A percentile compares a stretch with the other conserved stretches of the same genome.
Conservation (phyloP, 2,329 filamentous ascomycete species). For the Penicillium aurantiogriseum region DNA sequence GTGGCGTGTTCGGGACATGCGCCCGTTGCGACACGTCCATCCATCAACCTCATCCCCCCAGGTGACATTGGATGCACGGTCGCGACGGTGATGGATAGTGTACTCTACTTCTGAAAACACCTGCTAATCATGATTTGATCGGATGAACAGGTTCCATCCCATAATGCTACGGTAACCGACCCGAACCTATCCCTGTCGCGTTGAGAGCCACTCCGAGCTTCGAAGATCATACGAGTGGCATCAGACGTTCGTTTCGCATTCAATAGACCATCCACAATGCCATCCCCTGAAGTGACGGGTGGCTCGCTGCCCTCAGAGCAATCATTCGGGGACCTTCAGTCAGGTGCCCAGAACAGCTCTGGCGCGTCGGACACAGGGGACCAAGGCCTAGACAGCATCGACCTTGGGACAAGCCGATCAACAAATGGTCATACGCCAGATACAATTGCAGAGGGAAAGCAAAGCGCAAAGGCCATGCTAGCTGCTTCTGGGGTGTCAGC, state of each 20-base stretch:
- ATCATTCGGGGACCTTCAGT: constrained; percentile 24
- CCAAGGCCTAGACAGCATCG: constrained; percentile 23
- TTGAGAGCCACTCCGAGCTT: constrained; percentile 24
- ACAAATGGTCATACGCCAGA: constrained; percentile 36
- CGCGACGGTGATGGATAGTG: constrained; percentile 9
- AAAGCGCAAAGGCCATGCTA: constrained; percentile 59
- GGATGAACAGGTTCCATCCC: constrained; percentile 13
- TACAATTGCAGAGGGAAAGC: constrained; percentile 58
- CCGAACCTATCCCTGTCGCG: constrained; percentile 24
- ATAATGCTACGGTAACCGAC: constrained; percentile 35
- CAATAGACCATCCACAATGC: constrained; percentile 28
- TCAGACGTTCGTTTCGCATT: constrained; percentile 12
- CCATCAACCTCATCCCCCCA: constrained; percentile 8
- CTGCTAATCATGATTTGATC: constrained; percentile 10
- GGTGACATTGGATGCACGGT: constrained; percentile 10
- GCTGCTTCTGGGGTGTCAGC: constrained; percentile 48
- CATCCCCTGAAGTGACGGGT: constrained; percentile 34
- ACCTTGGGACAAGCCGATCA: constrained; percentile 24
- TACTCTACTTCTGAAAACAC: not conserved
- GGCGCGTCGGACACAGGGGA: constrained; percentile 23
- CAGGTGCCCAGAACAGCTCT: constrained; percentile 27
- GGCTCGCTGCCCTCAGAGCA: constrained; percentile 25
- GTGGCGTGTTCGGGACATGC: constrained; percentile 10
- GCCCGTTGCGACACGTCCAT: constrained; percentile 23
- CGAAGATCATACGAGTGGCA: constrained; percentile 24